A percentile compares a stretch with the other conserved stretches of the same genome.
Evolutionary conservation across 805 yeast species (phyloP).

Genomic region (Yarrowia porcina): DNA sequence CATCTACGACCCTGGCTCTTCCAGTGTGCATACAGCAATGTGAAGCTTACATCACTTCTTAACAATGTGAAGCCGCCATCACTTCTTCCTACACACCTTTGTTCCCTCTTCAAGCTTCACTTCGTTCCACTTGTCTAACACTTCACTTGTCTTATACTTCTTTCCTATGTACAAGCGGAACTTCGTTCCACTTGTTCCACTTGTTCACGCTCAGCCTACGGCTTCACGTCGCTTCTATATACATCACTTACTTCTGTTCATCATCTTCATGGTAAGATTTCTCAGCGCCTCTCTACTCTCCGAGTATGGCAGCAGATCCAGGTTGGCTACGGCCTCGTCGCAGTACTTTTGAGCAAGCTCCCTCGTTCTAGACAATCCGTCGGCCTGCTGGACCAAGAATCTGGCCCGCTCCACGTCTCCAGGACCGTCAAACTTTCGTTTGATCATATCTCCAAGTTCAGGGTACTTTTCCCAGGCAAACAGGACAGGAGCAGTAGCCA

Average conservation of each 20-base stretch:
- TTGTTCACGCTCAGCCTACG: too few species aligned
- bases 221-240: too few species aligned
- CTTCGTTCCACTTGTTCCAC: too few species aligned
- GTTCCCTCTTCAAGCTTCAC: neutral
- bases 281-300: conserved; percentile 87
- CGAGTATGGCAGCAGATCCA: conserved; percentile 72
- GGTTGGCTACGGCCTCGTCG: conserved; percentile 64
- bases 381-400: conserved; percentile 61
- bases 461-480: conserved; percentile 92
- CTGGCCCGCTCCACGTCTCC: conserved; percentile 88
- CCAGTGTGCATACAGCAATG: too few species aligned
- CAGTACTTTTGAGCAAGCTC: conserved; percentile 76
- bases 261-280: conserved; percentile 74
- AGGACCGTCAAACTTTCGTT: conserved; percentile 70
- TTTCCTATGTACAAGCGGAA: too few species aligned
- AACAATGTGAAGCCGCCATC: too few species aligned
- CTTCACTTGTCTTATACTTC: too few species aligned
- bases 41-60: too few species aligned
- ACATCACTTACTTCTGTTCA: conserved; percentile 69
- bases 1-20: too few species aligned
- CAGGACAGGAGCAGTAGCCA: conserved; percentile 95
- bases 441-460: conserved; percentile 76
- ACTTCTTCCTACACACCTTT: too few species aligned
- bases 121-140: too few species aligned
- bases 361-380: conserved; percentile 75